These are phyloP conservation scores for Myriosclerotinia scirpicola DNA, from an alignment of 2,329 filamentous ascomycete genomes.

Conservation along the genomic window DNA sequence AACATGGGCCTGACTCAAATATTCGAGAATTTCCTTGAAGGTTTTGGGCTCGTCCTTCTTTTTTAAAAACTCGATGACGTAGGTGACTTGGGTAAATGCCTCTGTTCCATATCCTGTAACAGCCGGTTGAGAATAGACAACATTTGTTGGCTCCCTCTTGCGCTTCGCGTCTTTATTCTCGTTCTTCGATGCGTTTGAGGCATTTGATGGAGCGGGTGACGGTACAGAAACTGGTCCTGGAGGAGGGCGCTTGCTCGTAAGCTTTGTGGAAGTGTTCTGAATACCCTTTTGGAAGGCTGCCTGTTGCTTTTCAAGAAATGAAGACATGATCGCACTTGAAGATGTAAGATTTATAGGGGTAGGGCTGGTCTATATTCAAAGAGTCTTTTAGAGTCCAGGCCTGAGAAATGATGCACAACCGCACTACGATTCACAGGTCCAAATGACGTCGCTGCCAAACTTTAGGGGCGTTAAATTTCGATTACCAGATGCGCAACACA, in stretches of 20 bases:
- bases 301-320: conserved; percentile 64
- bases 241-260: conserved; percentile 53
- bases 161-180: conserved; percentile 61
- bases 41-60: conserved; percentile 67
- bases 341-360: not conserved
- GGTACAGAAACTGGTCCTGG: conserved; percentile 54
- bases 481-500: not conserved
- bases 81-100: conserved; percentile 84
- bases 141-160: conserved; percentile 55
- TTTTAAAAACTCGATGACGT: conserved; percentile 80
- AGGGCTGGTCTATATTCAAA: not conserved
- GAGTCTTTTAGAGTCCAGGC: not conserved
- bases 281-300: conserved; percentile 62
- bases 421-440: not conserved
- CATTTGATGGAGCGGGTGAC: conserved; percentile 61
- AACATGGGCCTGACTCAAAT: conserved; percentile 69
- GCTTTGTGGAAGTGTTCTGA: conserved; percentile 62
- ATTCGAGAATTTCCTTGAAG: conserved; percentile 75
- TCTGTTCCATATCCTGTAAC: conserved; percentile 75
- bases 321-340: conserved; percentile 51
- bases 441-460: conserved; percentile 3
- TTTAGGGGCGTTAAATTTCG: not conserved
- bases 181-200: conserved; percentile 51
- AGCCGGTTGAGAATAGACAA: conserved; percentile 75
- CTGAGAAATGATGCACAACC: not conserved